Evolutionary conservation across 2,329 filamentous ascomycete genomes (phyloP).

Genomic region (Elsinoe arachidis): DNA sequence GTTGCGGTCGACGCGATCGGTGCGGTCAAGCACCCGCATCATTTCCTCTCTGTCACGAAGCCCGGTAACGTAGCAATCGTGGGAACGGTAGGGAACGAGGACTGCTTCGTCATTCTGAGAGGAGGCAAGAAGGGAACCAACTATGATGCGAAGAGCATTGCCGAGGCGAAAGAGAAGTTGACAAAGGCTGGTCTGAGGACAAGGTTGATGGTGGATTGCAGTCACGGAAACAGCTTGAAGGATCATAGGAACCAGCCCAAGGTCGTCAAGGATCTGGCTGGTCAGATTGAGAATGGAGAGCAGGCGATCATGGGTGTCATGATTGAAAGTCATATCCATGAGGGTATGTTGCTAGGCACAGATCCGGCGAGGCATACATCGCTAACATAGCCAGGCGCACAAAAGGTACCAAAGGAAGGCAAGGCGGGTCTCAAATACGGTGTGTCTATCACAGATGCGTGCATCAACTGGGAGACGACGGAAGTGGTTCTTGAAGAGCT

Average conservation of each 20-base stretch:
- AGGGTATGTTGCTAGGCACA: slow-evolving; percentile 50
- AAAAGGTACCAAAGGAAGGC: slow-evolving; percentile 85
- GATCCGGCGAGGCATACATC: neutral
- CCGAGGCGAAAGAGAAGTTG: slow-evolving; percentile 71
- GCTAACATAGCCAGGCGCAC: slow-evolving; percentile 51
- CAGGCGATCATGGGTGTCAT: slow-evolving; percentile 90
- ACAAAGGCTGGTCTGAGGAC: slow-evolving; percentile 60
- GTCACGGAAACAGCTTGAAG: slow-evolving; percentile 83
- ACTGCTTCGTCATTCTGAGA: slow-evolving; percentile 92
- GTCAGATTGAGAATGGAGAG: slow-evolving; percentile 80
- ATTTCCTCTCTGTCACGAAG: slow-evolving; percentile 97
- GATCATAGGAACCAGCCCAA: slow-evolving; percentile 96
- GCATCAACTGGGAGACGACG: slow-evolving; percentile 90
- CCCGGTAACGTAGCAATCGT: slow-evolving; percentile 92
- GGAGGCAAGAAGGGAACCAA: slow-evolving; percentile 92
- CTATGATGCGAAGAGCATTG: slow-evolving; percentile 78
- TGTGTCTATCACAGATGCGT: slow-evolving; percentile 94
- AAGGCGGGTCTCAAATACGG: slow-evolving; percentile 81
- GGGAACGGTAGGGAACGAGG: slow-evolving; percentile 86
- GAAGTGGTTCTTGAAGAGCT: slow-evolving; percentile 67
- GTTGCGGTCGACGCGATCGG: slow-evolving; percentile 95
- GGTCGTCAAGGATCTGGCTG: slow-evolving; percentile 71
- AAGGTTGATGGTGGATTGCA: slow-evolving; percentile 95
- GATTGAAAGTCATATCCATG: slow-evolving; percentile 97
- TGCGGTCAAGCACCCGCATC: slow-evolving; percentile 81